Base-by-base conservation (phyloP, 2,329 filamentous ascomycete species). In the Monosporascus sp. region DNA sequence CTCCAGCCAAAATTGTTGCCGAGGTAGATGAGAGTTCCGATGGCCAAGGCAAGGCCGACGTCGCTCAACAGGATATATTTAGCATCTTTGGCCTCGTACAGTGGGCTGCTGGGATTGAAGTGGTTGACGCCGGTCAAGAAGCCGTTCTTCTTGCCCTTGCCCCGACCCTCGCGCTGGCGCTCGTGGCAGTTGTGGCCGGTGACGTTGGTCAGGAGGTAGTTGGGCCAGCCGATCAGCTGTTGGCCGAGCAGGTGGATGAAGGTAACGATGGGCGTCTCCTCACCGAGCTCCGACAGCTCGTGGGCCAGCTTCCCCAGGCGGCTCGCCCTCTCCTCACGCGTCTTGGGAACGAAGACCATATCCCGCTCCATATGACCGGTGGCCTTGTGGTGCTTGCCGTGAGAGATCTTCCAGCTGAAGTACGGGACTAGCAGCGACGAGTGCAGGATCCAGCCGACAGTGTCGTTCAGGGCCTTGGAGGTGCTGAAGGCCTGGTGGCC, bases 311-410 rank as follows among this genome's bases (percentile, higher is more conserved):
- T 82, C 66, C 91, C 90, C 55, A 93, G 71, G 55, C 88, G 87
- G 56, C 79, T 80, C 60, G 91, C 90, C 67, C 89, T 92, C 69
- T 88, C 76, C 61, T 94, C 85, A 55, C 92, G 87, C 52, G 91
- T 96, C 75, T 90, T 90, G 56, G 94, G 94, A n/a, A 97, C 80
- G 71, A 97, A 97, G 59, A 97, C 94, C 94, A 99, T 99, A 75
- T 99, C 94, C 63, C 93, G 90, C 76, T 95, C 91, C 76, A 99
- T 86, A 80, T 99, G 85, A 65, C 92, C 94, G 40, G 94, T 99
- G 60, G 92, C 91, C 83, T 97, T 97, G 88, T 99, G 94, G 80
- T 99, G 94, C 85, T 96, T 96, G 78, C 91, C 89, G 78, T 99
- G 94, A 62, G 91, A 96, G 75, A 97, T 92, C 78, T 99, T 96